Conservation (phyloP, 306 rosid genomes). For the Lathyrus tuberosus region DNA sequence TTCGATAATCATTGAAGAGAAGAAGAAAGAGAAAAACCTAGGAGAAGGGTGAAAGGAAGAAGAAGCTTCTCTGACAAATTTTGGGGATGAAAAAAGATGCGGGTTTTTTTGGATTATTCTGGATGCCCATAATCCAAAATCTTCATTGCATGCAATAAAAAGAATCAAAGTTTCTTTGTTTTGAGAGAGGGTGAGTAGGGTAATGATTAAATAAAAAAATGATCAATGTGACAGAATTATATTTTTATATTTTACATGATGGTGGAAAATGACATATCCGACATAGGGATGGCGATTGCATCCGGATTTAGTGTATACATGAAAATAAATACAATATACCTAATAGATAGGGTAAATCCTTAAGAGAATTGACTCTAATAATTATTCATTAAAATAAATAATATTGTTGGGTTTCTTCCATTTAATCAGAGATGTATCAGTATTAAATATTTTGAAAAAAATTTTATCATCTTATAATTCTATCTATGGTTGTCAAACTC, state of each 20-base stretch:
- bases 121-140: slow-evolving; percentile 44
- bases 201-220: slow-evolving; percentile 22
- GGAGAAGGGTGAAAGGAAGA: slow-evolving; percentile 3
- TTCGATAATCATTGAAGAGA: not conserved
- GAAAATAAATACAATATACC: no score
- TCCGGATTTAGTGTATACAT: no score
- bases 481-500: no score
- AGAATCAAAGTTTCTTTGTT: slow-evolving; percentile 43
- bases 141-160: slow-evolving; percentile 48
- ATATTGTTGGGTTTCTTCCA: no score
- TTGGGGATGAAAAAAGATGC: slow-evolving; percentile 26
- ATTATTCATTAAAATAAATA: no score
- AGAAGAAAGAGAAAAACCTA: slow-evolving; percentile 21
- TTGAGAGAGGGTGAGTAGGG: slow-evolving; percentile 35
- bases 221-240: slow-evolving; percentile 1
- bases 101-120: slow-evolving; percentile 41
- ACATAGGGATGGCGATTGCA: not conserved
- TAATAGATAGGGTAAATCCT: no score
- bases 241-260: slow-evolving; percentile 6
- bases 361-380: no score
- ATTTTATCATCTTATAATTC: no score
- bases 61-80: slow-evolving; percentile 54
- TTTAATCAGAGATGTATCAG: no score
- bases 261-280: slow-evolving; percentile 46
- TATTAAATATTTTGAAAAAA: no score